Evolutionary conservation across 306 rosid species (phyloP).

Genomic region (Glycine tomentella): DNA sequence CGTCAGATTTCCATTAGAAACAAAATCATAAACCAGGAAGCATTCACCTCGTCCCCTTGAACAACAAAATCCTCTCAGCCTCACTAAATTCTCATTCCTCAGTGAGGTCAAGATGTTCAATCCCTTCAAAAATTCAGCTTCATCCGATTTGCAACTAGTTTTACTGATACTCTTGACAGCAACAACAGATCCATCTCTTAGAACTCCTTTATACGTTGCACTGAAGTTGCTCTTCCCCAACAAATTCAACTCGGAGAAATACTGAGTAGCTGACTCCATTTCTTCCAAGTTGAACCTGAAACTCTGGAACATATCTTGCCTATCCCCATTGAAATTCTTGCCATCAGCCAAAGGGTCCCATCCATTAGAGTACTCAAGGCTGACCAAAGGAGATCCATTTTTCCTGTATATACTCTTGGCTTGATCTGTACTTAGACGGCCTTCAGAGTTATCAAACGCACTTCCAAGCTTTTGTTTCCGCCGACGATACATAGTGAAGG

Average conservation of each 20-base stretch:
- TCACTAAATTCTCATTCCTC: conserved; percentile 81
- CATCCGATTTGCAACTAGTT: conserved; percentile 92
- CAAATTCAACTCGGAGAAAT: conserved; percentile 80
- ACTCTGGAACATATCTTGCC: conserved; percentile 73
- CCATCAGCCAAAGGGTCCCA: conserved; percentile 84
- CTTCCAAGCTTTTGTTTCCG: conserved; percentile 79
- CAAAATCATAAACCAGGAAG: conserved; percentile 78
- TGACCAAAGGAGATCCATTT: conserved; percentile 89
- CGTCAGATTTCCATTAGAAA: conserved; percentile 76
- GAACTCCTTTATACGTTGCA: conserved; percentile 86
- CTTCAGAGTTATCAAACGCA: conserved; percentile 59
- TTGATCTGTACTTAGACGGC: conserved; percentile 70
- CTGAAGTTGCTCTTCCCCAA: conserved; percentile 93
- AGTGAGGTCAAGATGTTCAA: conserved; percentile 76
- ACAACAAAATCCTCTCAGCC: conserved; percentile 90
- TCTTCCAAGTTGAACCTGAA: conserved; percentile 94
- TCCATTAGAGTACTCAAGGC: conserved; percentile 88
- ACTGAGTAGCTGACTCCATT: conserved; percentile 94
- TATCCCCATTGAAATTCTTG: conserved; percentile 56
- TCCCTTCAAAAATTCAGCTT: conserved; percentile 89
- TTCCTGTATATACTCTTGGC: conserved; percentile 67
- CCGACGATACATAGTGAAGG: conserved; percentile 65
- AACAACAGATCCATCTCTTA: conserved; percentile 87
- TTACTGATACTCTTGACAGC: conserved; percentile 89
- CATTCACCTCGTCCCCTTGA: conserved; percentile 96